These are phyloP conservation scores for Carex myosuroides DNA, from an alignment of 176 grass and related monocot species.

Conservation along the genomic window DNA sequence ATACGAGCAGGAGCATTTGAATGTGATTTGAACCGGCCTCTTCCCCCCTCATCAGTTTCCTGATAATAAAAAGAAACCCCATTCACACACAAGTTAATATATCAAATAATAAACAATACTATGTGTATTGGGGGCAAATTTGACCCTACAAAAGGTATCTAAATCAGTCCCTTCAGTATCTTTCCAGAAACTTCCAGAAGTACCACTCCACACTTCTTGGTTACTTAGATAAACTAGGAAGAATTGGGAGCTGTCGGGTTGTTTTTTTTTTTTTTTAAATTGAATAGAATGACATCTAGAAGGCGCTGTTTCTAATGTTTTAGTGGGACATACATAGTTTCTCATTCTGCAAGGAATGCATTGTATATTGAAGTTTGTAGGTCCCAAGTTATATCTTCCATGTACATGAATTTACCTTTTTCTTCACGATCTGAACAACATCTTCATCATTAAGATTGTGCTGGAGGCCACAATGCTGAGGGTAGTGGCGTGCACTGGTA, in stretches of 20 bases:
- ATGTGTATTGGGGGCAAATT: background rate
- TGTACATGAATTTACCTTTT: conserved; percentile 54
- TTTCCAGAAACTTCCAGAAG: background rate
- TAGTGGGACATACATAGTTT: background rate
- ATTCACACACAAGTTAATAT: conserved; percentile 27
- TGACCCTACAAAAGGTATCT: background rate
- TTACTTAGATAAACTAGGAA: background rate
- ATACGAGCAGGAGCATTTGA: conserved; percentile 60
- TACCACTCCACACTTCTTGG: background rate
- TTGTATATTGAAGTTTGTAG: background rate
- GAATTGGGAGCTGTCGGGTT: background rate
- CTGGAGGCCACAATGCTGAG: conserved; percentile 72
- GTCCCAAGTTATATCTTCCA: background rate
- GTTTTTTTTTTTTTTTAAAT: background rate
- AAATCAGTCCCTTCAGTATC: background rate
- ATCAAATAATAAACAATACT: background rate
- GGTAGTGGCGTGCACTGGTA: conserved; percentile 71
- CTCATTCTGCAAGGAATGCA: background rate
- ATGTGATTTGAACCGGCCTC: conserved; percentile 94
- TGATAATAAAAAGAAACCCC: conserved; percentile 20
- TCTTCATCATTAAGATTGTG: conserved; percentile 85
- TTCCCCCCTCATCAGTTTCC: conserved; percentile 69
- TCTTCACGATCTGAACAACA: conserved; percentile 97
- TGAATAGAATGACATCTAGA: background rate
- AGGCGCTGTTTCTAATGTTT: background rate